A percentile compares a stretch with the other conserved stretches of the same genome.
Evolutionary conservation across 1,139 yeast species (phyloP).

Genomic region (Yamadazyma conglobata): DNA sequence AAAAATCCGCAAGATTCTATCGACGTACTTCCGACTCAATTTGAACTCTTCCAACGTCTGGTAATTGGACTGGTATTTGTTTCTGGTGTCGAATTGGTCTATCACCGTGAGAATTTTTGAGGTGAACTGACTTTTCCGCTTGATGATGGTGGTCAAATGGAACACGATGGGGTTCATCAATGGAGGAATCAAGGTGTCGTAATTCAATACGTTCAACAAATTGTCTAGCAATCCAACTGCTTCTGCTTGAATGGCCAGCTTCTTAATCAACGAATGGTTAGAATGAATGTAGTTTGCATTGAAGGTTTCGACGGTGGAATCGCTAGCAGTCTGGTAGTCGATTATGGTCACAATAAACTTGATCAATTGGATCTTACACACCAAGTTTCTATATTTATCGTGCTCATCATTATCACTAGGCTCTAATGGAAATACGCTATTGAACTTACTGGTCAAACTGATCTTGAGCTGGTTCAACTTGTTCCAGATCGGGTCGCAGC

Average conservation of each 20-base stretch:
- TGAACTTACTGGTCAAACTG: slow-evolving; percentile 33
- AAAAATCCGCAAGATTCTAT: slow-evolving; percentile 37
- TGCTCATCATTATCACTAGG: slow-evolving; percentile 48
- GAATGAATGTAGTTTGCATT: slow-evolving; percentile 59
- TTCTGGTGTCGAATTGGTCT: slow-evolving; percentile 34
- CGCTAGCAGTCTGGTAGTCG: slow-evolving; percentile 62
- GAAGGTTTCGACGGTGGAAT: slow-evolving; percentile 32
- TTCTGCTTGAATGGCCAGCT: slow-evolving; percentile 60
- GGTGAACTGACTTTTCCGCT: slow-evolving; percentile 54
- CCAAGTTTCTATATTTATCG: slow-evolving; percentile 48
- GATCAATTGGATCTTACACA: slow-evolving; percentile 60
- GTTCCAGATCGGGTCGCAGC: slow-evolving; percentile 41
- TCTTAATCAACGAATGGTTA: slow-evolving; percentile 65
- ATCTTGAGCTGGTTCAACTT: slow-evolving; percentile 43
- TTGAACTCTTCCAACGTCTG: slow-evolving; percentile 43
- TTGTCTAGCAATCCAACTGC: slow-evolving; percentile 67
- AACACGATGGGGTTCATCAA: slow-evolving; percentile 55
- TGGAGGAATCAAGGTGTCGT: slow-evolving; percentile 54
- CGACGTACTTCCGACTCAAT: slow-evolving; percentile 39
- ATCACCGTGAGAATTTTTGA: slow-evolving; percentile 40
- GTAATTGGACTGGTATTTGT: slow-evolving; percentile 44
- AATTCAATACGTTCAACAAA: slow-evolving; percentile 52
- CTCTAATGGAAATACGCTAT: slow-evolving; percentile 40
- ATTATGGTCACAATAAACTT: slow-evolving; percentile 73
- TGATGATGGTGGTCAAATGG: slow-evolving; percentile 45